Evolutionary conservation across 352 stramenopile genomes (phyloP), one percentile per base, ranked within the genome.

Genomic region (Phytophthora europaea): DNA sequence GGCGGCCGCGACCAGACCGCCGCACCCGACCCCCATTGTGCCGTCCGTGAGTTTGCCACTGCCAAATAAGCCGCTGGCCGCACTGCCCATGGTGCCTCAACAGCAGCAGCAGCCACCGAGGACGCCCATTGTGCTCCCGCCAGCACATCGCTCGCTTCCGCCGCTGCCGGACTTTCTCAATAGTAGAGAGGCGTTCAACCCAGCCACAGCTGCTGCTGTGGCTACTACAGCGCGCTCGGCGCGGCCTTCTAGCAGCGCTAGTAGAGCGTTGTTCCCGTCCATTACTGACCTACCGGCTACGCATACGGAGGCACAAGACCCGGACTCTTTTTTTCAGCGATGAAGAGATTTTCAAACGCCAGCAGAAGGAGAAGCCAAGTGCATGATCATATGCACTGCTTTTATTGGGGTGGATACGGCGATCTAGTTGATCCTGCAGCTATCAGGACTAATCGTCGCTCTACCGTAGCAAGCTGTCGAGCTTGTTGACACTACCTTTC

Each of bases 401-500:
- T 66, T 34, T 5, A 50, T 67, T 34, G 26, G 13, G 55, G 48
- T 61, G 13, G 20, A 55, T 50, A 5, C 43, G 6, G 7, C 16
- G 43, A 18, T 22, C 18, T 50, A n/a, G n/a, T 4, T 7, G 0
- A 45, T 45, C 38, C 6, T 50, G 43, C 13, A 5, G 34, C 43
- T 50, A 50, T 45, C 38, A 40, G 7, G 34, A 15, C 9, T 40
- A 15, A 13, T 47, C 38, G 33, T 20, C 8, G 2, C 10, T 56
- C 69, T 89, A 94, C 15, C 85, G 85, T 52, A 95, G 59, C 10
- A 95, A 72, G 65, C 87, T 96, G 56, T 96, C 87, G 26, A 96
- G 76, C 61, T 96, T 96, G 65, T 96, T 94, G 26, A 94, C 70
- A 69, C 87, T 94, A 16, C 83, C 85, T 64, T 94, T 93, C 50